Percentiles rank a stretch among this genome's conserved stretches.
Evolutionary conservation across 2,329 filamentous ascomycete genomes (phyloP).

Genomic region (Talaromyces atroroseus): DNA sequence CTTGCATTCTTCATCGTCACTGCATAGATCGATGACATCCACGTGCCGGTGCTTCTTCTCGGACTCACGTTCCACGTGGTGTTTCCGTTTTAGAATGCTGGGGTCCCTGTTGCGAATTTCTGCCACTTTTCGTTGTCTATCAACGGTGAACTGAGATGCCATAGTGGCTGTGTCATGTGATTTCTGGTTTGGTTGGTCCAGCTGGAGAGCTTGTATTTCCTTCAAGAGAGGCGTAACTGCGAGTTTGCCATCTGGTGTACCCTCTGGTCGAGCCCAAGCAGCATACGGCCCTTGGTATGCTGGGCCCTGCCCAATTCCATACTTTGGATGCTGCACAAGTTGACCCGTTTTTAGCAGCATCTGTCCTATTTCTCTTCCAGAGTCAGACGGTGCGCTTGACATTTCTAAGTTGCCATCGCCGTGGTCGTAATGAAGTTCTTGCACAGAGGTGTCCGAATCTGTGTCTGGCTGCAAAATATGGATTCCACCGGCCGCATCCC

Average conservation of each 20-base stretch:
- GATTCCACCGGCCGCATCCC: constrained; percentile 52
- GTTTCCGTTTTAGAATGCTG: constrained; percentile 5
- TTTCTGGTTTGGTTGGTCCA: constrained; percentile 22
- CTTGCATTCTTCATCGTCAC: constrained; percentile 16
- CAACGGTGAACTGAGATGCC: constrained; percentile 14
- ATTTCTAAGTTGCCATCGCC: neutral
- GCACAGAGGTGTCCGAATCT: constrained; percentile 18
- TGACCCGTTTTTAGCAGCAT: constrained; percentile 29
- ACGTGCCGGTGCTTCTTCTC: neutral
- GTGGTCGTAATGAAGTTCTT: constrained; percentile 22
- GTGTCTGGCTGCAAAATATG: constrained; percentile 44
- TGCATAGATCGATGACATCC: constrained; percentile 18
- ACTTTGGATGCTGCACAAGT: constrained; percentile 30
- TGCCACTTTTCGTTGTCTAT: constrained; percentile 22
- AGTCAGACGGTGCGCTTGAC: constrained; percentile 18
- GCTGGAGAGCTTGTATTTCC: constrained; percentile 26
- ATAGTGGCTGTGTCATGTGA: neutral
- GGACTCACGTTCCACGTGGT: neutral
- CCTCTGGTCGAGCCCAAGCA: constrained; percentile 31
- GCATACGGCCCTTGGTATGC: constrained; percentile 38
- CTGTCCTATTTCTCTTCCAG: constrained; percentile 23
- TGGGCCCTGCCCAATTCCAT: constrained; percentile 37
- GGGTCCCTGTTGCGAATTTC: constrained; percentile 24
- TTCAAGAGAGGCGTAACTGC: constrained; percentile 20
- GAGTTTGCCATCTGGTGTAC: constrained; percentile 20